phyloP scores from a whole-genome alignment of 768 basidiomycete genomes.

The Ramaria rubella region DNA sequence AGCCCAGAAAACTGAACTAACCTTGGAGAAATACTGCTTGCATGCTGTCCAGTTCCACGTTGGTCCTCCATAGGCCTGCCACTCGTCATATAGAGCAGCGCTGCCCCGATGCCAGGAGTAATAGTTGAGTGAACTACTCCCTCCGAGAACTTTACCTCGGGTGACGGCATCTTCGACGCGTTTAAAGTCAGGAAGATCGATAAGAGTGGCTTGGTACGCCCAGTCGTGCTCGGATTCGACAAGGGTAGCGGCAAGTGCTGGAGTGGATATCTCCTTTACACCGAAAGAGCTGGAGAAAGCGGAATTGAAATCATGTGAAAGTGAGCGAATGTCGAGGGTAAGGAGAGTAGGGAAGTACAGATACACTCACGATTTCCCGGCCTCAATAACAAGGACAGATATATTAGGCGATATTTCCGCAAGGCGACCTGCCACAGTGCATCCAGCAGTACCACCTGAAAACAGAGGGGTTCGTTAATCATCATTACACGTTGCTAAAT shows the following conservation, averaged over 20 bases:
- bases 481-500: neutral
- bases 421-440: no score
- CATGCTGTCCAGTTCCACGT: slow-evolving; percentile 1
- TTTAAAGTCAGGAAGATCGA: neutral
- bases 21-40: slow-evolving; percentile 1
- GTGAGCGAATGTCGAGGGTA: no score
- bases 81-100: no score
- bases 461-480: neutral
- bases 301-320: neutral
- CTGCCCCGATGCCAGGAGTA: no score
- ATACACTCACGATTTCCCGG: no score
- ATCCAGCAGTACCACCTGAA: slow-evolving; percentile 22
- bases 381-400: no score
- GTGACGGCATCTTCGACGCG: neutral
- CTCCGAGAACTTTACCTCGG: neutral
- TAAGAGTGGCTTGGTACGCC: neutral
- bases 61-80: no score
- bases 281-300: neutral
- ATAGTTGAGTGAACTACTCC: neutral
- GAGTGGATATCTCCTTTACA: neutral
- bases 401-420: no score
- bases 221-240: neutral
- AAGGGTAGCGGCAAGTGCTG: neutral
- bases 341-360: neutral
- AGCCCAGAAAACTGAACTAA: neutral